Conservation (phyloP, 2,329 filamentous ascomycete genomes). For the Fusarium tanahbumbuense region DNA sequence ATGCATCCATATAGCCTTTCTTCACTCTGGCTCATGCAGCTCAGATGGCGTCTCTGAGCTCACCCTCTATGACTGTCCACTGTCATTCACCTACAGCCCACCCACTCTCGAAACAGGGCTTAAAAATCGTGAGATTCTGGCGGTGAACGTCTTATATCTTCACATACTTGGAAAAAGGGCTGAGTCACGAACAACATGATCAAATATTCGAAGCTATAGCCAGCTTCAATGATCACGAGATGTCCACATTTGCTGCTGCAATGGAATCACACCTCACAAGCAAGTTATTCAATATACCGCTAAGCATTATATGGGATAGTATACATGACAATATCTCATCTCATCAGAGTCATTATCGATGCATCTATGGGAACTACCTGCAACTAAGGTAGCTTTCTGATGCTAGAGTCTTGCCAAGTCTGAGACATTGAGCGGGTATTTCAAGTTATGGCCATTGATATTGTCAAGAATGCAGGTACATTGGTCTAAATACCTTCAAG, state of each 20-base stretch:
- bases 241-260: conserved; percentile 4
- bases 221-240: conserved; percentile 23
- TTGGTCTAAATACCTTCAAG: conserved; percentile 18
- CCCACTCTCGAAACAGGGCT: conserved; percentile 28
- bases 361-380: background rate
- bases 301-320: conserved; percentile 21
- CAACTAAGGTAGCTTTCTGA: background rate
- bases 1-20: conserved; percentile 24
- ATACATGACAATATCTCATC: background rate
- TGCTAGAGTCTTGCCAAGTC: conserved; percentile 8
- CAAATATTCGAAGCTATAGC: conserved; percentile 2
- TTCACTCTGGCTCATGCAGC: conserved; percentile 34
- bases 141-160: conserved; percentile 37
- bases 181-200: conserved; percentile 10
- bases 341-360: background rate
- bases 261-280: conserved; percentile 6
- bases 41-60: conserved; percentile 22
- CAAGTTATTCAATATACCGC: conserved; percentile 14
- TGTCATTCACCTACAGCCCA: conserved; percentile 37
- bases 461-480: conserved; percentile 23
- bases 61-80: conserved; percentile 26
- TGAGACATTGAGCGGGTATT: conserved; percentile 3
- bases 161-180: conserved; percentile 10
- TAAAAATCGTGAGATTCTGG: conserved; percentile 37
- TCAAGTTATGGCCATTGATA: background rate